Conservation (phyloP, 139 green algal genomes). For the Asterochloris sp. region DNA sequence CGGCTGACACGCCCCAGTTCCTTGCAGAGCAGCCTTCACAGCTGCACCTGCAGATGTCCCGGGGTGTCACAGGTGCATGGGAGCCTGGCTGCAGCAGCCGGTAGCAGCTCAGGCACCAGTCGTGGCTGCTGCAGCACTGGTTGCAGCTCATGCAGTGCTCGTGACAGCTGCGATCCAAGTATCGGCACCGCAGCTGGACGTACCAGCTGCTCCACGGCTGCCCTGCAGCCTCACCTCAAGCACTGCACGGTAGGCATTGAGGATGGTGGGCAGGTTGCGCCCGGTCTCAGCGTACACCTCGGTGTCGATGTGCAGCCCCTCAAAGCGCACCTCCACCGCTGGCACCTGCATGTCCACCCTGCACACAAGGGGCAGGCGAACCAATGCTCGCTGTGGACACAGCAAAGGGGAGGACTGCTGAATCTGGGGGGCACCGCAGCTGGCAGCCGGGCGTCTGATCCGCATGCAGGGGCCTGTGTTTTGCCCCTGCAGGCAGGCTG, state of each 20-base stretch:
- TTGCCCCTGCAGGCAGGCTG: background rate
- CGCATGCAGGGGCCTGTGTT: background rate
- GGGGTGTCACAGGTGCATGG: too few relatives aligned
- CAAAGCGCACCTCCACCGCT: slow-evolving; percentile 23
- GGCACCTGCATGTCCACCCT: slow-evolving; percentile 22
- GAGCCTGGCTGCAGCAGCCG: too few relatives aligned
- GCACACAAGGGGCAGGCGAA: background rate
- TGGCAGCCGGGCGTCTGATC: background rate
- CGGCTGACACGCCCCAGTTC: too few relatives aligned
- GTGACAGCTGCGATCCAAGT: too few relatives aligned
- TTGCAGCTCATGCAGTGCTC: too few relatives aligned
- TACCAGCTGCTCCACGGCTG: background rate
- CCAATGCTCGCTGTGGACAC: background rate
- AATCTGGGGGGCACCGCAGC: background rate
- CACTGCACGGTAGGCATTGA: slow-evolving; percentile 16
- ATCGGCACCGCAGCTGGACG: too few relatives aligned
- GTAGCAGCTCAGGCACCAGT: too few relatives aligned
- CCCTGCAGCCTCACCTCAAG: slow-evolving; percentile 18
- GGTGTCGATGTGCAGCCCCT: slow-evolving; percentile 21
- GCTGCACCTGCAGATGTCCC: too few relatives aligned
- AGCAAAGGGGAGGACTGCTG: background rate
- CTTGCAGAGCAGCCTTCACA: too few relatives aligned
- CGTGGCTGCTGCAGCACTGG: too few relatives aligned
- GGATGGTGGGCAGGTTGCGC: slow-evolving; percentile 19
- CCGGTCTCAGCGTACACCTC: slow-evolving; percentile 15